phyloP scores from a whole-genome alignment of 345 rosid species.

The Eucalyptus polybractea region DNA sequence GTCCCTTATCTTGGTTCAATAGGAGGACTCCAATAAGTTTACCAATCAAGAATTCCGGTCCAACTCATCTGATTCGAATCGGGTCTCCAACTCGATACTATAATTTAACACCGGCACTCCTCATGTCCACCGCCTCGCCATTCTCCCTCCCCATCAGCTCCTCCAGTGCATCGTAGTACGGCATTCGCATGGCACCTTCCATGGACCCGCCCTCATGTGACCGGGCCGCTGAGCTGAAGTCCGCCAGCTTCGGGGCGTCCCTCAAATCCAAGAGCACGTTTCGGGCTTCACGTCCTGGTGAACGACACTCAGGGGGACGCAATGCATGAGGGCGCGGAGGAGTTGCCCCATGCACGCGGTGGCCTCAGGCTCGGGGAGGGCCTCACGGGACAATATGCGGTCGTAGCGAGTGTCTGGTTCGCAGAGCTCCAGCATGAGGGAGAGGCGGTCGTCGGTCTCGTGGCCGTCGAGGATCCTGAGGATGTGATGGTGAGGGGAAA shows the following conservation, averaged over 20 bases:
- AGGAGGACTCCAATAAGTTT: too few species aligned
- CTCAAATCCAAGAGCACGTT: too few species aligned
- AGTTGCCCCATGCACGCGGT: constrained; percentile 17
- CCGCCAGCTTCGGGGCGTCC: too few species aligned
- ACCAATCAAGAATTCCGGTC: too few species aligned
- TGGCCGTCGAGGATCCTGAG: constrained; percentile 32
- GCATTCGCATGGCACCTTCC: background rate
- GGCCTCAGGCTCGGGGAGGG: constrained; percentile 27
- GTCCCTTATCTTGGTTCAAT: too few species aligned
- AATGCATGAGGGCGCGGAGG: too few species aligned
- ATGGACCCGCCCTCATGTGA: background rate
- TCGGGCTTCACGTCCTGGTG: too few species aligned
- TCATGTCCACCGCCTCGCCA: background rate
- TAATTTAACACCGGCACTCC: too few species aligned
- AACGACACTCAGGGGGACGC: too few species aligned
- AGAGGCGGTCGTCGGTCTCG: constrained; percentile 39
- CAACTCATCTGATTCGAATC: too few species aligned
- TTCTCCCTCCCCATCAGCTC: background rate
- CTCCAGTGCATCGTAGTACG: background rate
- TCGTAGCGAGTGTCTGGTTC: constrained; percentile 41
- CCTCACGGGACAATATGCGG: constrained; percentile 8
- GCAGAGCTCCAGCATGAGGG: constrained; percentile 52
- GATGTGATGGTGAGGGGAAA: constrained; percentile 56
- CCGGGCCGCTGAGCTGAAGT: too few species aligned
- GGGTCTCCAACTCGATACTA: too few species aligned